phyloP scores from a whole-genome alignment of 176 grass and related monocot genomes.

The Lolium perenne region DNA sequence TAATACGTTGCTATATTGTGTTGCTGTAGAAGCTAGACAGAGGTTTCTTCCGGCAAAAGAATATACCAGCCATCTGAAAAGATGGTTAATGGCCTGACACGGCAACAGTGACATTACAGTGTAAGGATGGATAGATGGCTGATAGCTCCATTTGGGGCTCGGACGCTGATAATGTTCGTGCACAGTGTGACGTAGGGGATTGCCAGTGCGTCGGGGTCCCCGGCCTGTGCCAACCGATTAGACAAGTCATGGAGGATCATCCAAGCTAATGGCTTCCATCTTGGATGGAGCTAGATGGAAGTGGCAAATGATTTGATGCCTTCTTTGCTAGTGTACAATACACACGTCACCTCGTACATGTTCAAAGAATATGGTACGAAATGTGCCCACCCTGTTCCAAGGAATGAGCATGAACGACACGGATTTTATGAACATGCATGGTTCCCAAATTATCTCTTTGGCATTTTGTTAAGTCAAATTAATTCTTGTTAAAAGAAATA shows the following conservation, averaged over 20 bases:
- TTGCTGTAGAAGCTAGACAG: neutral
- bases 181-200: neutral
- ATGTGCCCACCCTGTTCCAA: neutral
- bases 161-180: neutral
- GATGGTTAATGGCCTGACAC: neutral
- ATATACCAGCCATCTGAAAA: neutral
- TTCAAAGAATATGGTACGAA: neutral
- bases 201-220: neutral
- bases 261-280: conserved; percentile 10
- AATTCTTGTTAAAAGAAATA: too few species aligned
- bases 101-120: neutral
- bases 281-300: neutral
- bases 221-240: conserved; percentile 32
- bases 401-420: neutral
- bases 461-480: too few species aligned
- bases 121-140: neutral
- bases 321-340: neutral
- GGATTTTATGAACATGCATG: neutral
- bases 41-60: conserved; percentile 27
- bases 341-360: neutral
- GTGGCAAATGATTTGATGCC: neutral
- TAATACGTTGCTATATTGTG: neutral
- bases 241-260: conserved; percentile 56
- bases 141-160: neutral
- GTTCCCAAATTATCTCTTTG: too few species aligned